Evolutionary conservation across 1,284 basidiomycete species (phyloP).

Genomic region (Hortiboletus rubellus): DNA sequence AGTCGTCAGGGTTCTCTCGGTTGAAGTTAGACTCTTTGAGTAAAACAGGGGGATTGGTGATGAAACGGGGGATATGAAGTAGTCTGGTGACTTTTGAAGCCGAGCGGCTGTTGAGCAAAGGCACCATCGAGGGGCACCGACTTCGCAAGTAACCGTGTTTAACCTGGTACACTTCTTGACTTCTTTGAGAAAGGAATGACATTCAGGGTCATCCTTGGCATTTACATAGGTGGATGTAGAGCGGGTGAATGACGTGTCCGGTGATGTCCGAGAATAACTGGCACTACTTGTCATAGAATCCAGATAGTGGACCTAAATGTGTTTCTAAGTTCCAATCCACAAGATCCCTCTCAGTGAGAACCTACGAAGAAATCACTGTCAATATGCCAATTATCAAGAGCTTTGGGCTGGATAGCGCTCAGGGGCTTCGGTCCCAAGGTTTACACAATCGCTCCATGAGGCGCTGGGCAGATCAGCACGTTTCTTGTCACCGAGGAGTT

Average conservation of each 20-base stretch:
- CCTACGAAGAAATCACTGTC: neutral
- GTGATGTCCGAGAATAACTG: constrained; percentile 11
- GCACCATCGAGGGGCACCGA: neutral
- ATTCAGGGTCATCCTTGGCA: neutral
- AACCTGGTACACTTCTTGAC: neutral
- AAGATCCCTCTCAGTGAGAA: neutral
- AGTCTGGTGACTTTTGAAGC: neutral
- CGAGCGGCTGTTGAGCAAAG: neutral
- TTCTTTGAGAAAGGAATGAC: constrained; percentile 1
- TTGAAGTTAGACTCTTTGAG: neutral
- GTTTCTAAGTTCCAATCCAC: neutral
- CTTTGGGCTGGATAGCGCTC: neutral
- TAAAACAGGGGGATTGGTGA: constrained; percentile 2
- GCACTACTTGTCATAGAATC: neutral
- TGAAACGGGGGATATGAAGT: neutral
- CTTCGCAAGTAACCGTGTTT: neutral
- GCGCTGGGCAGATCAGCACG: neutral
- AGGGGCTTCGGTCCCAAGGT: neutral
- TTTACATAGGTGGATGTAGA: neutral
- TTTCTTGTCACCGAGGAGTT: neutral
- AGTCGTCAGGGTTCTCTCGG: neutral
- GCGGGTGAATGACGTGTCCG: neutral
- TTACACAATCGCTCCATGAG: neutral
- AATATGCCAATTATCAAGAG: neutral
- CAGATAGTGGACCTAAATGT: neutral